Conservation (phyloP, 2,329 filamentous ascomycete genomes). For the Cryoendolithus antarcticus region DNA sequence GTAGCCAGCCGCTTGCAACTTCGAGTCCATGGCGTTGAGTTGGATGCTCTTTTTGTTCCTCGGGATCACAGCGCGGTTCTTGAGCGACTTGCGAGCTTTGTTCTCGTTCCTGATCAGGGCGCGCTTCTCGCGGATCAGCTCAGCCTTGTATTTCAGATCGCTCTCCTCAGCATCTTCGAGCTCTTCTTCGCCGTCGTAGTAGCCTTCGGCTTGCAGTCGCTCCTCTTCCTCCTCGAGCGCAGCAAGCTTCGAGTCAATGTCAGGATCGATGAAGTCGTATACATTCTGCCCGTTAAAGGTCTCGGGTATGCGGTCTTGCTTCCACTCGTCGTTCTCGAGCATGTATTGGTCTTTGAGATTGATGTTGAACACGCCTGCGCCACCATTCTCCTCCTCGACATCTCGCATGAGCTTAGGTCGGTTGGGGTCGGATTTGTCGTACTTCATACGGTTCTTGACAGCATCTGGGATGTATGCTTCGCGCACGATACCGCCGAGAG, state of each 20-base stretch:
- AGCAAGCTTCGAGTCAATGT: conserved; percentile 85
- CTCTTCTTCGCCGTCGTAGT: conserved; percentile 75
- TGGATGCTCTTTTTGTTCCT: conserved; percentile 69
- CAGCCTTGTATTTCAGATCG: conserved; percentile 80
- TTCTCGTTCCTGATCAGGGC: conserved; percentile 86
- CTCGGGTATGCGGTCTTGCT: conserved; percentile 90
- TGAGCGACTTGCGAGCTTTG: conserved; percentile 88
- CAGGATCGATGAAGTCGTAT: conserved; percentile 91
- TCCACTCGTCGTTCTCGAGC: conserved; percentile 83
- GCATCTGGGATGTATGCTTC: conserved; percentile 84
- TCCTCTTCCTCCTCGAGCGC: conserved; percentile 94
- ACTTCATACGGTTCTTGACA: conserved; percentile 69
- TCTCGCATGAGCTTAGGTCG: conserved; percentile 71
- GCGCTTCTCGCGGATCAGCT: conserved; percentile 90
- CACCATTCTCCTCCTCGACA: conserved; percentile 81
- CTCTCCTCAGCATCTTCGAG: conserved; percentile 82
- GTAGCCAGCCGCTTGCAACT: conserved; percentile 73
- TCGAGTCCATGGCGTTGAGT: conserved; percentile 74
- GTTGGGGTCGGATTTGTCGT: conserved; percentile 80
- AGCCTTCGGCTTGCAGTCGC: conserved; percentile 78
- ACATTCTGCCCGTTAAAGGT: conserved; percentile 93
- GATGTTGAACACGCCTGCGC: conserved; percentile 90
- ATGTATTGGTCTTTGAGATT: conserved; percentile 81
- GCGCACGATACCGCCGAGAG: conserved; percentile 64
- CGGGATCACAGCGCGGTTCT: conserved; percentile 92